Evolutionary conservation across 140 eudicot genomes (phyloP).

Genomic region (Bidens hawaiensis): DNA sequence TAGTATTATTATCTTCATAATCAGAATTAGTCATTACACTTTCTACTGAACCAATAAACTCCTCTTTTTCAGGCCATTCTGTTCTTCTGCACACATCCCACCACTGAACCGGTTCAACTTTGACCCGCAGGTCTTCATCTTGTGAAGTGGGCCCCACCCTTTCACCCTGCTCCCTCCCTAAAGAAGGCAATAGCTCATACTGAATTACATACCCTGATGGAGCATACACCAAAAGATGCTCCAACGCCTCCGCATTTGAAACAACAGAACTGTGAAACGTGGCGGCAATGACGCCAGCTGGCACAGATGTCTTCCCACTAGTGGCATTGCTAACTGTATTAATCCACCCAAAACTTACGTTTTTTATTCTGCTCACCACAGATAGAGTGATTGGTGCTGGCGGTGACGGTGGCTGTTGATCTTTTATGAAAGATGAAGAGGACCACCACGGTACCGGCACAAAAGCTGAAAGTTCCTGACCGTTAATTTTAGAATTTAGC

Average conservation of each 20-base stretch:
- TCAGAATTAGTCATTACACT: slow-evolving; percentile 32
- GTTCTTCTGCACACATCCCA: slow-evolving; percentile 97
- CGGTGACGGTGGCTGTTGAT: slow-evolving; percentile 56
- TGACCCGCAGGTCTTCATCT: slow-evolving; percentile 79
- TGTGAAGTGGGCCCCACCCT: slow-evolving; percentile 42
- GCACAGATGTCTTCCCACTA: slow-evolving; percentile 59
- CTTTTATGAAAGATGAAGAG: slow-evolving; percentile 48
- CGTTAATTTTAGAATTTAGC: slow-evolving; percentile 38
- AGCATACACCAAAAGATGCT: slow-evolving; percentile 72
- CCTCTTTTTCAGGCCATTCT: slow-evolving; percentile 93
- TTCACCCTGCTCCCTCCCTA: slow-evolving; percentile 58
- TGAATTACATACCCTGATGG: slow-evolving; percentile 88
- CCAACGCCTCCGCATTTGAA: slow-evolving; percentile 38
- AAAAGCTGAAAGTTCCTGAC: slow-evolving; percentile 33
- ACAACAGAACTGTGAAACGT: slow-evolving; percentile 52
- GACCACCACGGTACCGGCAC: slow-evolving; percentile 88
- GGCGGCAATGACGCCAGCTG: slow-evolving; percentile 85
- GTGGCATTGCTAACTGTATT: slow-evolving; percentile 85
- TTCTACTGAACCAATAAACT: slow-evolving; percentile 34
- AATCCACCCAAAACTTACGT: slow-evolving; percentile 71
- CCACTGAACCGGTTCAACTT: slow-evolving; percentile 74
- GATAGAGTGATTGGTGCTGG: slow-evolving; percentile 72
- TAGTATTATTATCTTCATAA: slow-evolving; percentile 44
- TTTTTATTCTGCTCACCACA: slow-evolving; percentile 80
- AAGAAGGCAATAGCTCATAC: slow-evolving; percentile 69